Conservation (phyloP, 805 yeast genomes). For the Kodamaea leandrae region DNA sequence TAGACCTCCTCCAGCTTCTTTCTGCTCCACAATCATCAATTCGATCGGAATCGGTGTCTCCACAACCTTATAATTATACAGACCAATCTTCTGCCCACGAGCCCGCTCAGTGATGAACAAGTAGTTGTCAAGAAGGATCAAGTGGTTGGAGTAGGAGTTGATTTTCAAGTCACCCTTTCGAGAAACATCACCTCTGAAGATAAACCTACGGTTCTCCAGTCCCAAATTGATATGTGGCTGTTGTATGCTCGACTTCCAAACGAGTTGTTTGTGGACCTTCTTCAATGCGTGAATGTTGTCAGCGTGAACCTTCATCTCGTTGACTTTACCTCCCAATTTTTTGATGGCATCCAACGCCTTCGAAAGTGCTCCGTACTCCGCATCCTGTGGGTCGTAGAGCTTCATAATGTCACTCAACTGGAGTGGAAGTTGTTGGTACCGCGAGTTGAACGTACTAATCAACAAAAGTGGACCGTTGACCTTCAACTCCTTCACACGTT, state of each 20-base stretch:
- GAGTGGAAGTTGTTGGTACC: conserved; percentile 54
- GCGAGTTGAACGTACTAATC: conserved; percentile 42
- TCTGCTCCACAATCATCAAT: conserved; percentile 52
- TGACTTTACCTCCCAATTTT: conserved; percentile 55
- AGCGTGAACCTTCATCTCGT: conserved; percentile 59
- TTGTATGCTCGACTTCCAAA: conserved; percentile 47
- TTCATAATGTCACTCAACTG: conserved; percentile 60
- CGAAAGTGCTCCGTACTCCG: conserved; percentile 50
- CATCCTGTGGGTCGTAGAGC: conserved; percentile 37
- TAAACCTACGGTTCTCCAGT: conserved; percentile 54
- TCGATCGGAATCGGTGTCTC: conserved; percentile 65
- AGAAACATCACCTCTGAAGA: conserved; percentile 55
- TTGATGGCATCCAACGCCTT: conserved; percentile 56
- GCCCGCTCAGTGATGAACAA: conserved; percentile 61
- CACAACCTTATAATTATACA: conserved; percentile 25
- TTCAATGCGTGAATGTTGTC: conserved; percentile 56
- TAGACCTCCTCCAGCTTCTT: conserved; percentile 16
- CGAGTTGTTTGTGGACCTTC: conserved; percentile 50
- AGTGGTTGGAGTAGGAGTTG: conserved; percentile 48
- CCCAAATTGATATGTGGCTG: conserved; percentile 31
- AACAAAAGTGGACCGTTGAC: conserved; percentile 41
- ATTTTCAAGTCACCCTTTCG: conserved; percentile 65
- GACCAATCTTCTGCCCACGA: conserved; percentile 33
- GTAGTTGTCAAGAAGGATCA: conserved; percentile 70
- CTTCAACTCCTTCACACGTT: conserved; percentile 45